Evolutionary conservation across 768 basidiomycete species (phyloP).

Genomic region (Termitomyces sp.): DNA sequence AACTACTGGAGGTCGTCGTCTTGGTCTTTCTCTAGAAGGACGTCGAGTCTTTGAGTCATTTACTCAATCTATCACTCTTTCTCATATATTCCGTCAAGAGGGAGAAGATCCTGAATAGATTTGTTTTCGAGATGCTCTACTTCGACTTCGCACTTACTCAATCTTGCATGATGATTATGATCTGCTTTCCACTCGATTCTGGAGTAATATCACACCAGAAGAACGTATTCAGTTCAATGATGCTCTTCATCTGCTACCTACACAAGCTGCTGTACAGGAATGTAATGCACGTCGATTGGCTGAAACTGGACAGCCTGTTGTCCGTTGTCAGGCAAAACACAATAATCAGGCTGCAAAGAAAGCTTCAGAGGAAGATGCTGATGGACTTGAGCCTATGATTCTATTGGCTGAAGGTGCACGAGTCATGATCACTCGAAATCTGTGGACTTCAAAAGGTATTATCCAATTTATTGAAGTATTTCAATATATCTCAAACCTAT

Average conservation of each 20-base stretch:
- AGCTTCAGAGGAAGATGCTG: slow-evolving; percentile 22
- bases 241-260: neutral
- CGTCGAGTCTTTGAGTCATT: too few species aligned
- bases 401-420: slow-evolving; percentile 21
- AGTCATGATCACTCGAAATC: slow-evolving; percentile 25
- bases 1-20: too few species aligned
- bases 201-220: neutral
- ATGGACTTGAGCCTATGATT: slow-evolving; percentile 21
- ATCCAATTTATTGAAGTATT: neutral
- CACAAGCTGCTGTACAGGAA: neutral
- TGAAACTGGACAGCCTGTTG: neutral
- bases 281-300: slow-evolving; percentile 2
- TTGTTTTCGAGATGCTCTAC: too few species aligned
- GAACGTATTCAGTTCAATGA: neutral
- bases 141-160: too few species aligned
- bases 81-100: too few species aligned
- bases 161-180: neutral
- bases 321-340: slow-evolving; percentile 17
- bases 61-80: too few species aligned
- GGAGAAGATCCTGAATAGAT: too few species aligned
- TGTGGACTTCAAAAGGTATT: slow-evolving; percentile 13
- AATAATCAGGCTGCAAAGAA: slow-evolving; percentile 17
- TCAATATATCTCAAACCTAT: neutral
- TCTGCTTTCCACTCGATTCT: neutral
- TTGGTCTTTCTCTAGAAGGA: too few species aligned